Percentiles rank a stretch among this genome's conserved stretches.
Conservation (phyloP, 139 green algal species). For the Desmodesmus armatus region DNA sequence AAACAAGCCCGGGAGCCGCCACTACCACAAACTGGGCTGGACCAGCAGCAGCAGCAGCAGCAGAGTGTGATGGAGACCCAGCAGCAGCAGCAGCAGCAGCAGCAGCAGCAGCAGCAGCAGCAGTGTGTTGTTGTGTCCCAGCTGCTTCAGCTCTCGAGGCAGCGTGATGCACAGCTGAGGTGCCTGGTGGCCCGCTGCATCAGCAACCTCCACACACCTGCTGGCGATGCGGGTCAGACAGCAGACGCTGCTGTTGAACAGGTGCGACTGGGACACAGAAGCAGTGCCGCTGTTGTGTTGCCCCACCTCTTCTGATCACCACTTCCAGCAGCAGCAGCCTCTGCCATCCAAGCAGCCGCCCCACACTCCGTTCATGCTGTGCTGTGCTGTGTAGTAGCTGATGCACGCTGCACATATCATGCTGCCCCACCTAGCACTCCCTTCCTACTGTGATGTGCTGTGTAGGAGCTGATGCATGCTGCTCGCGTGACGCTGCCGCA, state of each 20-base stretch:
- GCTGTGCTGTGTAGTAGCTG: background rate
- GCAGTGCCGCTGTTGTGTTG: background rate
- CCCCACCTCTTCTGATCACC: too few species aligned
- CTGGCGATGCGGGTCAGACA: too few species aligned
- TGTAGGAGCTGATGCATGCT: background rate
- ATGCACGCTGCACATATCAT: background rate
- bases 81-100: background rate
- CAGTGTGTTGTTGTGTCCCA: background rate
- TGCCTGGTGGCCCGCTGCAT: conserved; percentile 16
- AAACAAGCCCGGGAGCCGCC: too few species aligned
- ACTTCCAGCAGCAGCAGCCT: too few species aligned
- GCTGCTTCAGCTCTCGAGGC: conserved; percentile 15
- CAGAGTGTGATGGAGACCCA: too few species aligned
- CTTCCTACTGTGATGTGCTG: background rate
- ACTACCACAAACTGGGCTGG: too few species aligned
- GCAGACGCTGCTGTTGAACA: too few species aligned
- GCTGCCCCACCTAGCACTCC: background rate
- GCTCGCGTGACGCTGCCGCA: background rate
- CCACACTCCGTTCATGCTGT: too few species aligned
- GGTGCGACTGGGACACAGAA: too few species aligned
- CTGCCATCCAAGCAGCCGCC: too few species aligned
- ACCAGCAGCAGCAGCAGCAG: conserved; percentile 7
- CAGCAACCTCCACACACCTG: too few species aligned
- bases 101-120: conserved; percentile 20
- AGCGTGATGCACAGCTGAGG: background rate